phyloP scores from a whole-genome alignment of 2,329 filamentous ascomycete species.

The Penicillium hesseltinei region DNA sequence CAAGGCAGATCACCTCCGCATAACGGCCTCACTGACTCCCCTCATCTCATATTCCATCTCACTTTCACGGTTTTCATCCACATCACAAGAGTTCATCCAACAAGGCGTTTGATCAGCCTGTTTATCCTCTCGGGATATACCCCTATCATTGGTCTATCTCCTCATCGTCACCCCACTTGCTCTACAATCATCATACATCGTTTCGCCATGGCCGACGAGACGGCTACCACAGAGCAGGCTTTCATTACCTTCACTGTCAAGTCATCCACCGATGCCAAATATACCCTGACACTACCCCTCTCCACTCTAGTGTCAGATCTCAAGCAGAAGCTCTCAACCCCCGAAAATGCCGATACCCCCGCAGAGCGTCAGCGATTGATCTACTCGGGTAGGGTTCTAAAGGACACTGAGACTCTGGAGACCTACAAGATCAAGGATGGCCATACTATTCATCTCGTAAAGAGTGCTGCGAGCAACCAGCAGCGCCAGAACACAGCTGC shows the following conservation, averaged over 20 bases:
- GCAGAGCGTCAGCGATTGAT: constrained; percentile 89
- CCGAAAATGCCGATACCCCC: constrained; percentile 83
- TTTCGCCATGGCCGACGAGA: constrained; percentile 42
- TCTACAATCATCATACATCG: constrained; percentile 6
- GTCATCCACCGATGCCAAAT: constrained; percentile 86
- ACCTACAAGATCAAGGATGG: constrained; percentile 94
- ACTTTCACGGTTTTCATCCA: background rate
- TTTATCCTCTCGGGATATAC: background rate
- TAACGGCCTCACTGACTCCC: background rate
- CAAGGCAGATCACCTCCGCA: constrained; percentile 10
- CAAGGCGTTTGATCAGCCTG: background rate
- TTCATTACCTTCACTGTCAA: constrained; percentile 96
- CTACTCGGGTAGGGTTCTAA: constrained; percentile 95
- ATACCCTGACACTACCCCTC: constrained; percentile 74
- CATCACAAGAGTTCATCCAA: background rate
- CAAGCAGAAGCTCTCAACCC: constrained; percentile 79
- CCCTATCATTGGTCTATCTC: background rate
- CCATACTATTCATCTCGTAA: constrained; percentile 94
- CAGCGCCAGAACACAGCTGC: constrained; percentile 55
- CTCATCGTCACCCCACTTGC: constrained; percentile 15
- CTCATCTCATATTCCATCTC: background rate
- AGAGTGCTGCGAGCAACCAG: constrained; percentile 85
- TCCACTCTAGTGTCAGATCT: constrained; percentile 77
- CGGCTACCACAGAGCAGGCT: constrained; percentile 57
- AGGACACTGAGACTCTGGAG: constrained; percentile 82